A percentile compares a stretch with the other conserved stretches of the same genome.
Evolutionary conservation across 805 yeast genomes (phyloP).

Genomic region (Zygosaccharomyces pseudorouxii): DNA sequence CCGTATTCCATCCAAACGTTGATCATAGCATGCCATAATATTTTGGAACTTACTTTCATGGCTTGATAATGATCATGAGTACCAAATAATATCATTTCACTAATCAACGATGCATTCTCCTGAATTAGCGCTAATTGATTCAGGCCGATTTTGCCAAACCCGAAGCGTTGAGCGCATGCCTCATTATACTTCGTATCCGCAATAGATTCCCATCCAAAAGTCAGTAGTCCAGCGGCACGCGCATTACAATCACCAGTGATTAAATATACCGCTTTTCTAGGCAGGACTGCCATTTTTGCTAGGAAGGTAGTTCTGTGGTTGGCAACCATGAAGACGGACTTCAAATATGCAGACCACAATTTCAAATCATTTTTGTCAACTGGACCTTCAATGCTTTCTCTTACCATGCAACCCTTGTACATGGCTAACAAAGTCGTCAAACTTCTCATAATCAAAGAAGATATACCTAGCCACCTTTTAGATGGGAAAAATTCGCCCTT

Average conservation of each 20-base stretch:
- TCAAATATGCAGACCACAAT: conserved; percentile 66
- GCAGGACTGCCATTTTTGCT: conserved; percentile 66
- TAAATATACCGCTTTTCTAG: conserved; percentile 62
- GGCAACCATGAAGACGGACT: conserved; percentile 52
- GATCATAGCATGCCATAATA: conserved; percentile 61
- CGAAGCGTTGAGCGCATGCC: conserved; percentile 50
- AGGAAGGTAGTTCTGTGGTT: conserved; percentile 64
- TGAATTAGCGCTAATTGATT: conserved; percentile 62
- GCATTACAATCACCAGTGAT: conserved; percentile 62
- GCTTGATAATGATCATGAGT: conserved; percentile 62
- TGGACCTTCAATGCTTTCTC: conserved; percentile 44
- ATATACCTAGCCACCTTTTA: conserved; percentile 68
- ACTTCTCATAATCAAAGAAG: conserved; percentile 53
- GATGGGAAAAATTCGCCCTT: conserved; percentile 59
- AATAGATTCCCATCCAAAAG: conserved; percentile 66
- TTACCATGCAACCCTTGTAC: conserved; percentile 46
- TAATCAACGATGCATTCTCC: conserved; percentile 55
- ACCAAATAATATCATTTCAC: conserved; percentile 61
- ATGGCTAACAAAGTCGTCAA: conserved; percentile 51
- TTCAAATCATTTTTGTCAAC: conserved; percentile 31
- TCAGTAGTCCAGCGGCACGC: conserved; percentile 50
- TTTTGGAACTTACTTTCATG: conserved; percentile 56
- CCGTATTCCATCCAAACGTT: conserved; percentile 19
- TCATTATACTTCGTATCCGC: conserved; percentile 59
- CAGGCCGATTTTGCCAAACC: conserved; percentile 59